Conservation (phyloP, 768 basidiomycete species). For the Russula lepida region DNA sequence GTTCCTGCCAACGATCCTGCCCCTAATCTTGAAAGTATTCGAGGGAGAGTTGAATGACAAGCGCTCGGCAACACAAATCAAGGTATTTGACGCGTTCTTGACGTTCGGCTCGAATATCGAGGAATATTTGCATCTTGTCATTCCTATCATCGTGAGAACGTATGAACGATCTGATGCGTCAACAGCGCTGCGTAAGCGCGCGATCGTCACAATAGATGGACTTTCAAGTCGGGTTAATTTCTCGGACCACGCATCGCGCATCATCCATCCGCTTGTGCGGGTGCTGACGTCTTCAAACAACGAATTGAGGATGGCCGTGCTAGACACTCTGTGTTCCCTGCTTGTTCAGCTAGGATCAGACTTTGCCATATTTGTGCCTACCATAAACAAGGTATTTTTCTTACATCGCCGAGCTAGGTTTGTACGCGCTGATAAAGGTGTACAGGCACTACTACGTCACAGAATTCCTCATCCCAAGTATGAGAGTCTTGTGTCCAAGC, state of each 20-base stretch:
- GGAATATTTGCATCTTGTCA: constrained; percentile 93
- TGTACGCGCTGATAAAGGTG: constrained; percentile 1
- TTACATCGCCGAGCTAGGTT: neutral
- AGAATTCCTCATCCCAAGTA: constrained; percentile 76
- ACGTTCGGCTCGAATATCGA: constrained; percentile 96
- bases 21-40: constrained; percentile 83
- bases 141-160: constrained; percentile 87
- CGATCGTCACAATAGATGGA: constrained; percentile 86
- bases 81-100: constrained; percentile 89
- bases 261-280: constrained; percentile 90
- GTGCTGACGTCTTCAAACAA: constrained; percentile 67
- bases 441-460: constrained; percentile 65
- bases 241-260: constrained; percentile 93
- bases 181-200: constrained; percentile 70
- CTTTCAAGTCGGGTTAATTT: constrained; percentile 92
- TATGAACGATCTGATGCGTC: constrained; percentile 78
- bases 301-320: constrained; percentile 76
- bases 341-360: constrained; percentile 92
- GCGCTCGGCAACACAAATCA: constrained; percentile 68
- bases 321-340: constrained; percentile 90
- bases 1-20: constrained; percentile 84
- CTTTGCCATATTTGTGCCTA: constrained; percentile 96
- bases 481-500: constrained; percentile 78
- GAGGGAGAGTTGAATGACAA: constrained; percentile 83
- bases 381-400: constrained; percentile 78